phyloP scores from a whole-genome alignment of 2,329 filamentous ascomycete genomes.

The Didymosphaeria variabile region DNA sequence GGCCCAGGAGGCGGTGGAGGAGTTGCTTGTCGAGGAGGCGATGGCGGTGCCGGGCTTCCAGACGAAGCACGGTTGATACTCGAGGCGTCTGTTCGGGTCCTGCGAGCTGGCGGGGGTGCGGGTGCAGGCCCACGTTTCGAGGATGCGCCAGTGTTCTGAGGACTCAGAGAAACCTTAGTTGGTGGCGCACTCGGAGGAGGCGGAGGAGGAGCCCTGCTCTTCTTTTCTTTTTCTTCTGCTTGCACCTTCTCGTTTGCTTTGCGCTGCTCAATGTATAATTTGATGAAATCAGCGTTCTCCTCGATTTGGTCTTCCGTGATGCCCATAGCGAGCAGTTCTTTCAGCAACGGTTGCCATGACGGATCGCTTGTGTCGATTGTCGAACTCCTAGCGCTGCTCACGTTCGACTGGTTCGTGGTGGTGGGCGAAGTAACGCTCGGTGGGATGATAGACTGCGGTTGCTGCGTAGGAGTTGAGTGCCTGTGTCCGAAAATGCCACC shows the following conservation, averaged over 20 bases:
- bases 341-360: slow-evolving; percentile 67
- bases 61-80: slow-evolving; percentile 51
- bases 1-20: slow-evolving; percentile 71
- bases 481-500: slow-evolving; percentile 62
- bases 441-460: slow-evolving; percentile 61
- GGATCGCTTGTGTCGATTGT: slow-evolving; percentile 70
- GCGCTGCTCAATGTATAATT: slow-evolving; percentile 71
- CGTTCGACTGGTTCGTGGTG: slow-evolving; percentile 43
- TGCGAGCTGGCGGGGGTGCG: slow-evolving; percentile 63
- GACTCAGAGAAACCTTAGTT: slow-evolving; percentile 60
- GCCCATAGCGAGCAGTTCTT: slow-evolving; percentile 70
- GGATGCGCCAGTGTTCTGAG: slow-evolving; percentile 67
- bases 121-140: slow-evolving; percentile 70
- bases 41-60: slow-evolving; percentile 66
- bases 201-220: slow-evolving; percentile 67
- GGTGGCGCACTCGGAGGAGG: slow-evolving; percentile 62
- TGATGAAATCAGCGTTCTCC: slow-evolving; percentile 74
- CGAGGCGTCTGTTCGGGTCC: slow-evolving; percentile 53
- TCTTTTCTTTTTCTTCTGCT: slow-evolving; percentile 59
- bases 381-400: slow-evolving; percentile 51
- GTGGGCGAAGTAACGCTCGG: slow-evolving; percentile 54
- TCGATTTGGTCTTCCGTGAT: slow-evolving; percentile 74
- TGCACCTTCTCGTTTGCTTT: slow-evolving; percentile 61
- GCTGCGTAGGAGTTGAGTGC: slow-evolving; percentile 54
- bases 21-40: slow-evolving; percentile 74